Conservation (phyloP, 495 filamentous ascomycete species). For the Daldinia caldariorum region DNA sequence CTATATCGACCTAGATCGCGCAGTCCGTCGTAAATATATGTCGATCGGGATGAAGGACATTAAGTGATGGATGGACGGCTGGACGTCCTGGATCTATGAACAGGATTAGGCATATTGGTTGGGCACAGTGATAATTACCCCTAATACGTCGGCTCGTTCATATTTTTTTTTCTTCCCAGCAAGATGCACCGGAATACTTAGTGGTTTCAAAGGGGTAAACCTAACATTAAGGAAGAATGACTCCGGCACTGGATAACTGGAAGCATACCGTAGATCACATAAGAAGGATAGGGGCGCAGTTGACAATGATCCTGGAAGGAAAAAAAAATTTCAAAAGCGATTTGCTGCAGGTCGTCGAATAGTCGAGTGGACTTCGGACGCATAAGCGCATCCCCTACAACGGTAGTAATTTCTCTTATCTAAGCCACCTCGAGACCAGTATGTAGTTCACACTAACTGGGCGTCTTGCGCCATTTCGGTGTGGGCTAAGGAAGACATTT, state of each 20-base stretch:
- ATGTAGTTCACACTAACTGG: neutral
- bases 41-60: neutral
- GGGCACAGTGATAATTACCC: neutral
- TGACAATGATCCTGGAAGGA: neutral
- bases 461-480: constrained; percentile 32
- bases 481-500: constrained; percentile 21
- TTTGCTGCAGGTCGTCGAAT: constrained; percentile 1
- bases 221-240: neutral
- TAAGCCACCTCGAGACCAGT: neutral
- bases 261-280: neutral
- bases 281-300: neutral
- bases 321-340: neutral
- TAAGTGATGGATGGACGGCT: neutral
- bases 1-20: constrained; percentile 13
- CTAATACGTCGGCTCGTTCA: neutral
- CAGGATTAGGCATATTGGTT: neutral
- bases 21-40: neutral
- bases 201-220: neutral
- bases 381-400: constrained; percentile 9
- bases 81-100: neutral
- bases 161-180: neutral
- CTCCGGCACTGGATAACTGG: neutral
- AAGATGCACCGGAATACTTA: neutral
- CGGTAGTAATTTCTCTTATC: neutral
- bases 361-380: neutral